phyloP scores from a whole-genome alignment of 768 basidiomycete species.

The Sarcodon aspratus region DNA sequence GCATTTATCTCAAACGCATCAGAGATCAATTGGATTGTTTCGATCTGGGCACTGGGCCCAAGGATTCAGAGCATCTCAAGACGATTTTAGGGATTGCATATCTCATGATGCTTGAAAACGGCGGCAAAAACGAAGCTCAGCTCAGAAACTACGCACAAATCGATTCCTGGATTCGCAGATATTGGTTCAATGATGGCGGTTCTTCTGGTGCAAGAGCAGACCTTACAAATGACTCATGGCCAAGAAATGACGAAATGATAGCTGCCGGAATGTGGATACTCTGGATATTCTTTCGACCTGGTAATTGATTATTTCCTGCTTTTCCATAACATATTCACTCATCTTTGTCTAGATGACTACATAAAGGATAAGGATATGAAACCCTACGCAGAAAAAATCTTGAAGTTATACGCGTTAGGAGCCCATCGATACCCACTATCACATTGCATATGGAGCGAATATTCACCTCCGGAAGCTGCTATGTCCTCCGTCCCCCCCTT shows the following conservation, averaged over 20 bases:
- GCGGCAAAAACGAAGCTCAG: slow-evolving; percentile 59
- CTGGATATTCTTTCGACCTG: slow-evolving; percentile 57
- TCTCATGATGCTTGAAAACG: slow-evolving; percentile 75
- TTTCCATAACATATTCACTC: not conserved
- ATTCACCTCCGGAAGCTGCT: slow-evolving; percentile 23
- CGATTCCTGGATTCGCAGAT: slow-evolving; percentile 52
- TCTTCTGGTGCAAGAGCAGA: slow-evolving; percentile 34
- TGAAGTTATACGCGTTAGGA: slow-evolving; percentile 55
- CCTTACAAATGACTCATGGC: slow-evolving; percentile 44
- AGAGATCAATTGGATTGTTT: slow-evolving; percentile 23
- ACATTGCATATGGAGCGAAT: slow-evolving; percentile 46
- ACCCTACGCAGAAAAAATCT: slow-evolving; percentile 16
- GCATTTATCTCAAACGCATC: slow-evolving; percentile 43
- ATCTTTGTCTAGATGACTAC: not conserved
- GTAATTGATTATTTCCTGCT: slow-evolving; percentile 24
- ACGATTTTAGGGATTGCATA: slow-evolving; percentile 60
- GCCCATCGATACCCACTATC: slow-evolving; percentile 58
- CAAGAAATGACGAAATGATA: slow-evolving; percentile 35
- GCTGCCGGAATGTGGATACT: slow-evolving; percentile 70
- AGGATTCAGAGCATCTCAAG: slow-evolving; percentile 18
- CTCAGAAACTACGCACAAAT: slow-evolving; percentile 59
- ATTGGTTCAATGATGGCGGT: slow-evolving; percentile 52
- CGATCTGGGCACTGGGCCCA: slow-evolving; percentile 7
- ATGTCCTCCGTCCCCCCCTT: slow-evolving; percentile 1
- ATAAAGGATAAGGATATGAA: not conserved